A percentile compares a stretch with the other conserved stretches of the same genome.
Evolutionary conservation across 257 asterid species (phyloP).

Genomic region (Nicotiana sylvestris): DNA sequence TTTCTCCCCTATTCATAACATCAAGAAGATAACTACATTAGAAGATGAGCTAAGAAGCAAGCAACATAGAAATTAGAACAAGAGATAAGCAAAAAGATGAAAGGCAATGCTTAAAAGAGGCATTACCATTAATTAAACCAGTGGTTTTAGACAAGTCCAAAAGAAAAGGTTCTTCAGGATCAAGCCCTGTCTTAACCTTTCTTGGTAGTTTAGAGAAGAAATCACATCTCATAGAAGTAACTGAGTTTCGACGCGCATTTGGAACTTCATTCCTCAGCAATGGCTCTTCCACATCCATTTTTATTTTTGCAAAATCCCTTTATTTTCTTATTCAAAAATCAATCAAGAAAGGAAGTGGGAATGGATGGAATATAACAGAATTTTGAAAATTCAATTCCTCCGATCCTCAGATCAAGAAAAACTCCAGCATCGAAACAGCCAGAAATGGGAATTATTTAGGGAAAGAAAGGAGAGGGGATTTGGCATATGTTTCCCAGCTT

Average conservation of each 20-base stretch:
- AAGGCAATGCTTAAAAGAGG: background rate
- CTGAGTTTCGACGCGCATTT: constrained; percentile 20
- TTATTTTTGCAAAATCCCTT: background rate
- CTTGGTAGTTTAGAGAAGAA: constrained; percentile 68
- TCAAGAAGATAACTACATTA: background rate
- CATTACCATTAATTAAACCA: constrained; percentile 46
- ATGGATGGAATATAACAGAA: too few relatives aligned
- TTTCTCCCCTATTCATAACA: constrained; percentile 41
- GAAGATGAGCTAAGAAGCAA: too few relatives aligned
- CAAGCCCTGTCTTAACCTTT: constrained; percentile 43
- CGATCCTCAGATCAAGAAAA: background rate
- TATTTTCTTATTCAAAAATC: too few relatives aligned
- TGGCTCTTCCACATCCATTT: constrained; percentile 42
- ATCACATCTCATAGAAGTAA: constrained; percentile 34
- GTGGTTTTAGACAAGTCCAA: constrained; percentile 36
- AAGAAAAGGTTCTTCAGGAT: constrained; percentile 50
- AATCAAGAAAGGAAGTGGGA: too few relatives aligned
- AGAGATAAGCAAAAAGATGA: too few relatives aligned
- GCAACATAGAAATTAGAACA: too few relatives aligned
- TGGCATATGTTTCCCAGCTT: background rate
- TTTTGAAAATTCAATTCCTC: too few relatives aligned
- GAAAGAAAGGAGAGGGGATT: background rate
- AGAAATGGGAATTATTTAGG: background rate
- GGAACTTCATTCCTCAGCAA: constrained; percentile 33
- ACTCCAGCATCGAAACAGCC: background rate